A percentile compares a stretch with the other conserved stretches of the same genome.
Conservation (phyloP, 805 yeast species). For the Starmerella floris region DNA sequence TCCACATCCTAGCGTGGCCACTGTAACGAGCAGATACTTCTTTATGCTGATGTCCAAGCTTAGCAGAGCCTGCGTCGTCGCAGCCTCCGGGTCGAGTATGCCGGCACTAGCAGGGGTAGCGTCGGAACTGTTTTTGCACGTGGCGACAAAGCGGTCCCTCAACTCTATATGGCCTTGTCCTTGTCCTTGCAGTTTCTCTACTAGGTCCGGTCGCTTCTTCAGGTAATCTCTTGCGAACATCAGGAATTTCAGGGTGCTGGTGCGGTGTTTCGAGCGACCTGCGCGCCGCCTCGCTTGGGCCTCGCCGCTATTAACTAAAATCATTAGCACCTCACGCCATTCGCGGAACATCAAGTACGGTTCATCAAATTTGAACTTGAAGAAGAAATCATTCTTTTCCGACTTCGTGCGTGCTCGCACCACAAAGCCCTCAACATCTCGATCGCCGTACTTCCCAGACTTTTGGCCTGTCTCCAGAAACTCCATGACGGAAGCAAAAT, state of each 20-base stretch:
- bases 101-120: not conserved
- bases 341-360: conserved; percentile 85
- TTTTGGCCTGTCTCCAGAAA: conserved; percentile 62
- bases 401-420: conserved; percentile 42
- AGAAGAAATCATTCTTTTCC: conserved; percentile 43
- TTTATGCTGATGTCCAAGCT: conserved; percentile 28
- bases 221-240: conserved; percentile 51
- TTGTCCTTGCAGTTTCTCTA: conserved; percentile 38
- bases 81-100: not conserved
- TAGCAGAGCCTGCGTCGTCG: conserved; percentile 45
- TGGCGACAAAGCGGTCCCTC: conserved; percentile 49
- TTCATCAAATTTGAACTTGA: conserved; percentile 89
- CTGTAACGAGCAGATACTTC: conserved; percentile 60
- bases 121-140: conserved; percentile 33
- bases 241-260: conserved; percentile 53
- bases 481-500: conserved; percentile 32
- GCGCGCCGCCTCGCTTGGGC: conserved; percentile 15
- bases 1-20: conserved; percentile 90
- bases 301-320: conserved; percentile 31
- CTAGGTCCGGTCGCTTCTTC: conserved; percentile 35
- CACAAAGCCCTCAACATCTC: conserved; percentile 89
- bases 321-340: conserved; percentile 62
- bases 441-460: conserved; percentile 30
- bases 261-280: conserved; percentile 36
- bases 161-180: conserved; percentile 57